Evolutionary conservation across 495 filamentous ascomycete genomes (phyloP), one percentile per base, ranked within the genome.

Genomic region (Viridothelium virens): DNA sequence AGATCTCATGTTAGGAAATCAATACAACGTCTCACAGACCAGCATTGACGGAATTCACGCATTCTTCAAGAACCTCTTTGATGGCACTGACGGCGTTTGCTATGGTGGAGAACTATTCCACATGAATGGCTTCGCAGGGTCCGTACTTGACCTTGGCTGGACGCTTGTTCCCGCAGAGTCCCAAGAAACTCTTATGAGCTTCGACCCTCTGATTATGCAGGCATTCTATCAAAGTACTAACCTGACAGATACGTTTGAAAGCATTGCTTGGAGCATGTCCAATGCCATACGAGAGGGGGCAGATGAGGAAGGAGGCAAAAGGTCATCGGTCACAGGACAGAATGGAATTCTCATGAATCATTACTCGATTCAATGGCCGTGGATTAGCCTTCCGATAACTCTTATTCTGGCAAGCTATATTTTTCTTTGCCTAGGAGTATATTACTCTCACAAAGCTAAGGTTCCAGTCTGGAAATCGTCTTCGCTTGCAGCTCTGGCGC

Each of bases 311-410:
- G 41, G 14, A 9, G 14, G 14, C 1, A 53, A 18, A 5, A 5
- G 12, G 5, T 0, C 48, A 0, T 4, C 2, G 2, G 16, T 33
- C 0, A 14, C 59, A 16, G 59, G 59, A 6, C 9, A 25, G 12
- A 36, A 36, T 62, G 31, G 59, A 0, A 18, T 62, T 33, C 34
- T 62, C 9, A 2, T 33, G 16, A 62, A 16, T 16, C n/a, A 38
- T 33, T 62, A 62, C 37, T 16, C 16, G 6, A 41, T 62, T 33
- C 59, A 62, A 33, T 62, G 59, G 59, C 59, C 59, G 7, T 62
- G 59, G 59, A 62, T 62, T 18, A 18, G 0, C 7, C 25, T 62
- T 6, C 11, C 11, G 0, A 41, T 38, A 16, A 14, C 2, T 6
- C 9, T 41, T 0, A 33, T 62, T 1, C 14, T 62, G 6, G 59